Percentiles rank a stretch among this genome's conserved stretches.
Conservation (phyloP, 345 rosid genomes). For the Luvunga scandens region DNA sequence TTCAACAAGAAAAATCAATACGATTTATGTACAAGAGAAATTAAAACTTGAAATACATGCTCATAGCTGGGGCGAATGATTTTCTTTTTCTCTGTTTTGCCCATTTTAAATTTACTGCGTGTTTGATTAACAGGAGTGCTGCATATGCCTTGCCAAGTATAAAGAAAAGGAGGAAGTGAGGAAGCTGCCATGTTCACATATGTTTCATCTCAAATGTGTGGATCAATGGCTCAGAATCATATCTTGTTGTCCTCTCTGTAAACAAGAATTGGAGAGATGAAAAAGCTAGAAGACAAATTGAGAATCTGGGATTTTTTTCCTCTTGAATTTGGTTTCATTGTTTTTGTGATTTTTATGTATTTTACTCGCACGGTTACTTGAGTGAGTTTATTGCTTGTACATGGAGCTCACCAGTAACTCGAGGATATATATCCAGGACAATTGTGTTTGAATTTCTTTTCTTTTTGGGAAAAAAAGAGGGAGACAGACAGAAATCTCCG, state of each 20-base stretch:
- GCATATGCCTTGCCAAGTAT: conserved; percentile 84
- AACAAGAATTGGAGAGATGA: conserved; percentile 77
- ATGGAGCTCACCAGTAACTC: conserved; percentile 37
- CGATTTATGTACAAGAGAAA: too few species aligned
- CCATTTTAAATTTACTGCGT: too few species aligned
- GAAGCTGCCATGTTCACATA: conserved; percentile 84
- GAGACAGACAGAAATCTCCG: not conserved
- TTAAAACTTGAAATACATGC: not conserved
- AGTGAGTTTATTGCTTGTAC: conserved; percentile 39
- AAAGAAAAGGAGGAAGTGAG: conserved; percentile 89
- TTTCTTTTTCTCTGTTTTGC: too few species aligned
- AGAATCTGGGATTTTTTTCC: not conserved
- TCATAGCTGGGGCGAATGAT: not conserved
- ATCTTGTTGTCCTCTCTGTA: conserved; percentile 97
- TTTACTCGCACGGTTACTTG: conserved; percentile 30
- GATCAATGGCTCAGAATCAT: conserved; percentile 97
- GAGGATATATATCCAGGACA: not conserved
- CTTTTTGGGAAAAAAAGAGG: not conserved
- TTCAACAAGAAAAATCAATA: too few species aligned
- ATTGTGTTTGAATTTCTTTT: not conserved
- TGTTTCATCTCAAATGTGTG: conserved; percentile 86
- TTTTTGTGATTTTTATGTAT: conserved; percentile 21
- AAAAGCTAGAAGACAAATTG: not conserved
- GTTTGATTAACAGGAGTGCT: conserved; percentile 63
- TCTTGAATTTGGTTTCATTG: not conserved